phyloP scores from a whole-genome alignment of 345 rosid genomes.

The Dimocarpus longan region DNA sequence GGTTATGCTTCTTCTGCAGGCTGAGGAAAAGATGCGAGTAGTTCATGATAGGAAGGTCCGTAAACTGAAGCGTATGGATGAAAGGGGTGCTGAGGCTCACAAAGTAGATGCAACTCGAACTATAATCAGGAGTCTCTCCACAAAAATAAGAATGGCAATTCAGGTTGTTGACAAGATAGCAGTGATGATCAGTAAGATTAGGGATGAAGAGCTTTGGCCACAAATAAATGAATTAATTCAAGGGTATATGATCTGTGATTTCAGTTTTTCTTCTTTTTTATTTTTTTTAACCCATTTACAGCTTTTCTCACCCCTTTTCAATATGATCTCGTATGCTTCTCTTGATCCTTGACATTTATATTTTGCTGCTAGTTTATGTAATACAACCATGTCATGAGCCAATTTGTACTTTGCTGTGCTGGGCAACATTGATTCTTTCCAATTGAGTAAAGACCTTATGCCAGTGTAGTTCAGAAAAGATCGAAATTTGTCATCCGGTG shows the following conservation, averaged over 20 bases:
- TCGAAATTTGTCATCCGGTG: too few relatives aligned
- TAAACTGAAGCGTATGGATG: conserved; percentile 76
- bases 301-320: background rate
- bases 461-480: background rate
- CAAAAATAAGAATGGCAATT: conserved; percentile 86
- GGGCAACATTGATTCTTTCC: background rate
- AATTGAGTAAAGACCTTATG: background rate
- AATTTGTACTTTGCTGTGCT: background rate
- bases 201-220: conserved; percentile 98
- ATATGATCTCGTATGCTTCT: conserved; percentile 5
- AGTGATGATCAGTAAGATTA: conserved; percentile 76
- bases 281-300: background rate
- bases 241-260: conserved; percentile 56
- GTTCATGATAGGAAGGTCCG: conserved; percentile 67
- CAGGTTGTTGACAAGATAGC: conserved; percentile 89
- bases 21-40: conserved; percentile 88
- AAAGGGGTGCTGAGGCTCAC: conserved; percentile 77
- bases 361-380: background rate
- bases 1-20: conserved; percentile 48
- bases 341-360: conserved; percentile 4
- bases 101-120: conserved; percentile 62
- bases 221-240: conserved; percentile 79
- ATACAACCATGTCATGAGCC: background rate
- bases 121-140: conserved; percentile 62
- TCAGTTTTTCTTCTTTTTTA: background rate